These are phyloP conservation scores for Nyctanthes arbortristis DNA, from an alignment of 257 asterid genomes.

Conservation along the genomic window DNA sequence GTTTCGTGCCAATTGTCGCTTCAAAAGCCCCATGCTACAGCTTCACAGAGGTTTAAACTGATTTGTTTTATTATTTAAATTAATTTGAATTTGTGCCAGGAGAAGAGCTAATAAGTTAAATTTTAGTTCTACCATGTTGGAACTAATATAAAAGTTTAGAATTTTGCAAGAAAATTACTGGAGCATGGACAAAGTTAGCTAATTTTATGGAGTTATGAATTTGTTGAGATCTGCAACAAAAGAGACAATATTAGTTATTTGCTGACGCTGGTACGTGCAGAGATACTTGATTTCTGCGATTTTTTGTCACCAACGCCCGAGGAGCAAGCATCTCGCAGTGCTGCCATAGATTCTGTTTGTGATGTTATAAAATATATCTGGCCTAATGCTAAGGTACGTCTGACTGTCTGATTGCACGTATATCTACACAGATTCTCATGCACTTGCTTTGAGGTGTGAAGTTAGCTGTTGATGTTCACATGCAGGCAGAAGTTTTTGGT, in stretches of 20 bases:
- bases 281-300: conserved; percentile 90
- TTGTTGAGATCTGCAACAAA: background rate
- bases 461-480: conserved; percentile 10
- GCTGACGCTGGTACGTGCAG: conserved; percentile 40
- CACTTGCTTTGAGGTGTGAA: conserved; percentile 9
- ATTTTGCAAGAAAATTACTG: conserved; percentile 5
- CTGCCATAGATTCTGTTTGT: conserved; percentile 75
- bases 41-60: conserved; percentile 73
- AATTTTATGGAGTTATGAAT: conserved; percentile 10
- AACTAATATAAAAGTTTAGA: background rate
- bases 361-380: conserved; percentile 83
- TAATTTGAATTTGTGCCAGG: background rate
- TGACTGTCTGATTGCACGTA: background rate
- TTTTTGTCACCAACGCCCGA: conserved; percentile 88
- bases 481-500: conserved; percentile 95
- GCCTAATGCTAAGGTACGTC: conserved; percentile 79
- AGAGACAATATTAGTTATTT: conserved; percentile 5
- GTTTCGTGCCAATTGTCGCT: conserved; percentile 75
- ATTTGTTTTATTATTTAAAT: conserved; percentile 1
- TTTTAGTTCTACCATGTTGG: background rate
- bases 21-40: conserved; percentile 86
- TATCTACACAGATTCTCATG: background rate
- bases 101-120: background rate
- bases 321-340: conserved; percentile 71
- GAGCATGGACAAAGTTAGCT: background rate